phyloP scores from a whole-genome alignment of 2,329 filamentous ascomycete species.

The Clonostachys rosea region DNA sequence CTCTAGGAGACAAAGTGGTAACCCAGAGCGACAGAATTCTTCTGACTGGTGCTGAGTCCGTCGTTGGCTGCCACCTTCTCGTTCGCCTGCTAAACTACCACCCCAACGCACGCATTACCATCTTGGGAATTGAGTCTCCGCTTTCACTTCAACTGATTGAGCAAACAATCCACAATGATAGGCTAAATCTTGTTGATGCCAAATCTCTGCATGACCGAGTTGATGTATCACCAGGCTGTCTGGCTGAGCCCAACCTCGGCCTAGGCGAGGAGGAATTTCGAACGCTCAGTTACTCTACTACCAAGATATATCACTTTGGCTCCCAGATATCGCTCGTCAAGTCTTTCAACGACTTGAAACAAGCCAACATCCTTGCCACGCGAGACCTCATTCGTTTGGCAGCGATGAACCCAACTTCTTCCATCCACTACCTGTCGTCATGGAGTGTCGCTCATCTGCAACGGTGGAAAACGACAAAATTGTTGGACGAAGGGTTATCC shows the following conservation, averaged over 20 bases:
- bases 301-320: conserved; percentile 16
- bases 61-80: not conserved
- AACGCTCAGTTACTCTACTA: conserved; percentile 11
- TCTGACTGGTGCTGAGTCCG: not conserved
- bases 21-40: not conserved
- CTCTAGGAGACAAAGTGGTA: not conserved
- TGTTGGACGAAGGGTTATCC: not conserved
- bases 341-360: conserved; percentile 12
- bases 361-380: conserved; percentile 12
- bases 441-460: conserved; percentile 17
- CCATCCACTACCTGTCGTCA: conserved; percentile 14
- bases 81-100: not conserved
- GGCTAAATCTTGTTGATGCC: not conserved
- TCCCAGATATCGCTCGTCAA: conserved; percentile 16
- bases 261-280: conserved; percentile 12
- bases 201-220: conserved; percentile 7
- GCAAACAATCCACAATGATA: not conserved
- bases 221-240: conserved; percentile 5
- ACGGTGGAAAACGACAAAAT: conserved; percentile 11
- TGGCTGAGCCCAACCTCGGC: conserved; percentile 12
- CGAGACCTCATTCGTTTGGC: conserved; percentile 15
- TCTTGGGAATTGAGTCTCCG: not conserved
- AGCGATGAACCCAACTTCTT: conserved; percentile 7
- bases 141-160: not conserved
- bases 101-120: not conserved